Evolutionary conservation across 2,329 filamentous ascomycete species (phyloP).

Genomic region (Colletotrichum ledebouriae): DNA sequence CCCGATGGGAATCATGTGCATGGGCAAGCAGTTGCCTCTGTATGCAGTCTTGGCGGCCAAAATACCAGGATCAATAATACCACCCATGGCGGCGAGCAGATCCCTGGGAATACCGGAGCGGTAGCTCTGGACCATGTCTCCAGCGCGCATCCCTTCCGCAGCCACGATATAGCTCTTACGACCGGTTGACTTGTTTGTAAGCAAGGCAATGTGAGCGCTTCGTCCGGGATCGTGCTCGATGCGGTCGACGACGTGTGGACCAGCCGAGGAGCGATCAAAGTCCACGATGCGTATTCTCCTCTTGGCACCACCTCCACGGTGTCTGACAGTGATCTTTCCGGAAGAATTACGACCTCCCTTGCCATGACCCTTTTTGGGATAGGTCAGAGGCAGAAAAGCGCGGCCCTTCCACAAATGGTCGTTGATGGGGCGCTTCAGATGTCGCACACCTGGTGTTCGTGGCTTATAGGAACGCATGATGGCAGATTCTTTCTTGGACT

Average conservation of each 20-base stretch:
- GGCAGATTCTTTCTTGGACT: slow-evolving; percentile 52
- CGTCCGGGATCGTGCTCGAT: slow-evolving; percentile 97
- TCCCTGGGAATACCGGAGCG: slow-evolving; percentile 89
- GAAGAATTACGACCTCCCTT: slow-evolving; percentile 94
- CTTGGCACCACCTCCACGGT: slow-evolving; percentile 93
- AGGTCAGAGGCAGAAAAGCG: slow-evolving; percentile 85
- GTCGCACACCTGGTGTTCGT: slow-evolving; percentile 90
- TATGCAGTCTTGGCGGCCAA: slow-evolving; percentile 94
- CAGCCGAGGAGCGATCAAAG: slow-evolving; percentile 82
- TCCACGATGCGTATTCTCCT: slow-evolving; percentile 92
- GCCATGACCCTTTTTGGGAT: slow-evolving; percentile 90
- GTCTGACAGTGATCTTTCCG: slow-evolving; percentile 88
- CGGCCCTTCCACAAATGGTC: slow-evolving; percentile 97
- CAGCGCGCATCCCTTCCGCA: slow-evolving; percentile 92
- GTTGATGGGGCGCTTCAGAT: slow-evolving; percentile 92
- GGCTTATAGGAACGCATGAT: slow-evolving; percentile 90
- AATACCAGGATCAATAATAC: slow-evolving; percentile 93
- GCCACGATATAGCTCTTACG: slow-evolving; percentile 92
- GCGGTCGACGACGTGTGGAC: slow-evolving; percentile 89
- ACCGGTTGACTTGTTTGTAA: slow-evolving; percentile 80
- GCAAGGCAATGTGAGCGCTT: slow-evolving; percentile 90
- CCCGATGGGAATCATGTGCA: slow-evolving; percentile 97
- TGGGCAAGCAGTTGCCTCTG: slow-evolving; percentile 92
- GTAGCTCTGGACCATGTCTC: slow-evolving; percentile 94
- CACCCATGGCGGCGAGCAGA: slow-evolving; percentile 91